phyloP scores from a whole-genome alignment of 441 rosid genomes.

The Syzygium malaccense region DNA sequence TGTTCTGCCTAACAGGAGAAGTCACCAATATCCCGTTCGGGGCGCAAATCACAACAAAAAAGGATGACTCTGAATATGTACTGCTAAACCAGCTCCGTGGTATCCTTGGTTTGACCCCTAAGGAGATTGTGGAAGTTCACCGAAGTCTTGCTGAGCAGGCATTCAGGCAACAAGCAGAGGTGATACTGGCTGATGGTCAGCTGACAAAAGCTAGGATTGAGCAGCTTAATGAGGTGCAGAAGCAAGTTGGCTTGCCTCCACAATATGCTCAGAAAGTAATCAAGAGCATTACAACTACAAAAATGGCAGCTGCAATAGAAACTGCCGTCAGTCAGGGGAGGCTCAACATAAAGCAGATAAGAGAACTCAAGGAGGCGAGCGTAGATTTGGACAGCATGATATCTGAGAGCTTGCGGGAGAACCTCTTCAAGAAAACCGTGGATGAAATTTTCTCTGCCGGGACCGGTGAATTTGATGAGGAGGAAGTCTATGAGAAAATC shows the following conservation, averaged over 20 bases:
- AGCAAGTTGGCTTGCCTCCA: constrained; percentile 81
- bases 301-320: constrained; percentile 89
- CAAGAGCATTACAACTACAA: constrained; percentile 77
- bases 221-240: constrained; percentile 73
- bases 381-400: constrained; percentile 80
- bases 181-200: constrained; percentile 92
- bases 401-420: constrained; percentile 64
- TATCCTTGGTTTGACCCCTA: constrained; percentile 69
- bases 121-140: constrained; percentile 76
- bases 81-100: constrained; percentile 85
- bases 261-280: constrained; percentile 78
- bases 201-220: constrained; percentile 79
- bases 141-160: constrained; percentile 81
- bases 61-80: constrained; percentile 68
- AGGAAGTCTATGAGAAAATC: constrained; percentile 64
- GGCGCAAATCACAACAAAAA: constrained; percentile 59
- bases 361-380: constrained; percentile 84
- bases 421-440: constrained; percentile 71
- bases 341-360: constrained; percentile 74
- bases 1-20: constrained; percentile 82
- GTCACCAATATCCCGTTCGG: constrained; percentile 69
- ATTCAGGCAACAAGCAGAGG: constrained; percentile 90
- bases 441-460: constrained; percentile 93
- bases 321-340: constrained; percentile 76
- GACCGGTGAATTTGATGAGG: constrained; percentile 87